Conservation (phyloP, 2,329 filamentous ascomycete genomes). For the Beauveria brongniartii region DNA sequence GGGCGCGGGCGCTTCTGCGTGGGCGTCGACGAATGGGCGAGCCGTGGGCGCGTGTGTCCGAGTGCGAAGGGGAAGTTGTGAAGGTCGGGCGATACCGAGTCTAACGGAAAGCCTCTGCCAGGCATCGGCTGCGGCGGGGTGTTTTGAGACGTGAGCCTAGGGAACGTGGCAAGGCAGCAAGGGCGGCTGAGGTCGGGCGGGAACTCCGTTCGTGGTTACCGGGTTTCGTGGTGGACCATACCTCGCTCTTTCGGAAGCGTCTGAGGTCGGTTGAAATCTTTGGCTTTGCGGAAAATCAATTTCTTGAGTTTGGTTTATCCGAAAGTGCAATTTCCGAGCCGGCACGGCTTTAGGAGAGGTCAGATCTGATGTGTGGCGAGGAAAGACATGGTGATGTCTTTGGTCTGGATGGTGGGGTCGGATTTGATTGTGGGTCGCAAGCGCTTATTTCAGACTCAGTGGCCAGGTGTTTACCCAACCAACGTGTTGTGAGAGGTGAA, state of each 20-base stretch:
- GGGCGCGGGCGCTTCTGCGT: not conserved
- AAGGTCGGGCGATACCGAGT: not conserved
- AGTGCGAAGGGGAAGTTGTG: not conserved
- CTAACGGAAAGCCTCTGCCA: not conserved
- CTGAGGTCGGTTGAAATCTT: not conserved
- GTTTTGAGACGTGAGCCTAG: not conserved
- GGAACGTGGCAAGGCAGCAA: not conserved
- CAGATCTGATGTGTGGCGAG: not conserved
- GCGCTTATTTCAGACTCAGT: not conserved
- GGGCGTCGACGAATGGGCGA: not conserved
- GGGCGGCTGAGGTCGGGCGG: not conserved
- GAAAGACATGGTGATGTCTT: not conserved
- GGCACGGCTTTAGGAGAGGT: not conserved
- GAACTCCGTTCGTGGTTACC: not conserved
- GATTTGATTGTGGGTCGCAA: not conserved
- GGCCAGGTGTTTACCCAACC: no score
- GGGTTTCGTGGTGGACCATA: not conserved
- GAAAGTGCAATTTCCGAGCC: not conserved
- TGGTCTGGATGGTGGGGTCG: not conserved
- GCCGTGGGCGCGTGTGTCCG: not conserved
- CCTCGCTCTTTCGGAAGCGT: not conserved
- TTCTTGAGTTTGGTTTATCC: not conserved
- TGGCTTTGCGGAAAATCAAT: not conserved
- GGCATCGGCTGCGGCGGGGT: slow-evolving; percentile 1
- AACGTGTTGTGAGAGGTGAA: no score